Conservation (phyloP, 2,329 filamentous ascomycete genomes). For the Elsinoe ampelina region DNA sequence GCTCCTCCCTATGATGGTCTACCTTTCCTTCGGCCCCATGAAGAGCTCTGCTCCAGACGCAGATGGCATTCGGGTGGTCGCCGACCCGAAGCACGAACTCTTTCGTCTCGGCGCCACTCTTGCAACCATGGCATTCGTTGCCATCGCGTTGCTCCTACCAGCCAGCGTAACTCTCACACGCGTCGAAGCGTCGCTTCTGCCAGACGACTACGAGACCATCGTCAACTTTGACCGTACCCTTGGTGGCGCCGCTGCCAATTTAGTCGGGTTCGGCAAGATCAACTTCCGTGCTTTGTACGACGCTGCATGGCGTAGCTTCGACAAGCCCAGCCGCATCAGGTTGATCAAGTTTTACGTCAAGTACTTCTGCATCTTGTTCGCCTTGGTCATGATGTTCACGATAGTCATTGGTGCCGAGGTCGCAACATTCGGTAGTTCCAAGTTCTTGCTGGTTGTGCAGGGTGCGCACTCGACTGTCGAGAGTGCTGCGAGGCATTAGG, state of each 20-base stretch:
- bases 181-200: conserved; percentile 77
- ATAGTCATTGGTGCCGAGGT: conserved; percentile 23
- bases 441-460: background rate
- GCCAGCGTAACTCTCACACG: conserved; percentile 68
- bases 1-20: conserved; percentile 39
- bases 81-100: conserved; percentile 7
- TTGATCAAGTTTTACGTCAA: conserved; percentile 69
- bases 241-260: conserved; percentile 59
- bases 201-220: conserved; percentile 71
- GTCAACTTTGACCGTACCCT: conserved; percentile 87
- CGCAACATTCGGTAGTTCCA: background rate
- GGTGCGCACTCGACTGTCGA: background rate
- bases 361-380: conserved; percentile 46
- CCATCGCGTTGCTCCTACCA: conserved; percentile 67
- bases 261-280: conserved; percentile 49
- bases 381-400: conserved; percentile 21
- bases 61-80: conserved; percentile 29
- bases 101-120: background rate
- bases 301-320: conserved; percentile 74
- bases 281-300: conserved; percentile 47
- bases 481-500: background rate
- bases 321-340: conserved; percentile 60
- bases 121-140: conserved; percentile 27
- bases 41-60: conserved; percentile 33
- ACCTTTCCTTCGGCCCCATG: conserved; percentile 40